Percentiles rank a stretch among this genome's conserved stretches.
Conservation (phyloP, 2,329 filamentous ascomycete genomes). For the Saccharata proteae region DNA sequence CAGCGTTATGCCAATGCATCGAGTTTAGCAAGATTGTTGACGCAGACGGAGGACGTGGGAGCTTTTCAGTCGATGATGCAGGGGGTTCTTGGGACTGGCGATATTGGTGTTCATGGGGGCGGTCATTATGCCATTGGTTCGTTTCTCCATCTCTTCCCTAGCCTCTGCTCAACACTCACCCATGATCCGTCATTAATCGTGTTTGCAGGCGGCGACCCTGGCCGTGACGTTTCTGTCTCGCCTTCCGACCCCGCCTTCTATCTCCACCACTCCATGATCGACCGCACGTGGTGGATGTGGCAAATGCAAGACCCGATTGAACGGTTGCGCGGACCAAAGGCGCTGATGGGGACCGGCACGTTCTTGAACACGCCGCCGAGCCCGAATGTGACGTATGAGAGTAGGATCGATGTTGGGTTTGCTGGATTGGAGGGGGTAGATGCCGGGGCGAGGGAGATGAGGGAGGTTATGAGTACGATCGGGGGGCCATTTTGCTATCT, state of each 20-base stretch:
- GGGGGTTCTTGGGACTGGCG: conserved; percentile 20
- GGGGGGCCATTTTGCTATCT: conserved; percentile 36
- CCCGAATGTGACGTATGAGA: conserved; percentile 33
- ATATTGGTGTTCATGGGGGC: conserved; percentile 33
- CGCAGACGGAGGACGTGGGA: conserved; percentile 15
- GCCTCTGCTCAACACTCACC: conserved; percentile 1
- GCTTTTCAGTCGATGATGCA: conserved; percentile 29
- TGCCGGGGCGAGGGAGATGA: conserved; percentile 13
- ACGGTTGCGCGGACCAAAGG: conserved; percentile 17
- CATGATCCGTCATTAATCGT: conserved; percentile 1
- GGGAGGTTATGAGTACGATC: conserved; percentile 30
- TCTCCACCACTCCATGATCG: conserved; percentile 37
- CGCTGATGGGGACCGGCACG: conserved; percentile 27
- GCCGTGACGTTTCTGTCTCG: conserved; percentile 33
- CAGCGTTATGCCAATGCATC: conserved; percentile 14
- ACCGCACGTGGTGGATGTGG: conserved; percentile 39
- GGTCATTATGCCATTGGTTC: conserved; percentile 34
- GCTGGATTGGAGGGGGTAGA: conserved; percentile 18
- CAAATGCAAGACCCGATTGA: conserved; percentile 31
- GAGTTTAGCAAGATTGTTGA: conserved; percentile 15
- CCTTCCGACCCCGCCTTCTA: conserved; percentile 29
- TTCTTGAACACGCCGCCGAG: conserved; percentile 34
- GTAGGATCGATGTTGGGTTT: conserved; percentile 29
- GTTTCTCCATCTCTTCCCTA: background rate
- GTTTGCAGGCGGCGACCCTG: conserved; percentile 27